Evolutionary conservation across 495 filamentous ascomycete genomes (phyloP).

Genomic region (Cercophora samala): DNA sequence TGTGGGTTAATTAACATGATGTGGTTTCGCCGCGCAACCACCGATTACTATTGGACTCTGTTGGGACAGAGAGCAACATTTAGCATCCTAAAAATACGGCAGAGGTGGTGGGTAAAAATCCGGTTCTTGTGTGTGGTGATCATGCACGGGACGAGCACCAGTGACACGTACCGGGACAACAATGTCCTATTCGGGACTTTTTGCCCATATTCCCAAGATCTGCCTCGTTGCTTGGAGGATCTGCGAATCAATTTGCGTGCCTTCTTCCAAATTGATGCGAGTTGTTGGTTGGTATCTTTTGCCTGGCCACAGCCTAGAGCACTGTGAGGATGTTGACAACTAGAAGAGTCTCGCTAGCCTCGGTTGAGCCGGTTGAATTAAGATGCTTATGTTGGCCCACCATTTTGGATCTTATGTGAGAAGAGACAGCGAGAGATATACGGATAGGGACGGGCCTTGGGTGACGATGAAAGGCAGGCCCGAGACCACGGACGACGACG

Average conservation of each 20-base stretch:
- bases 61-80: conserved; percentile 8
- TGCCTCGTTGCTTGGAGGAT: background rate
- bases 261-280: conserved; percentile 17
- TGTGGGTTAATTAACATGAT: conserved; percentile 10
- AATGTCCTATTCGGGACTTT: background rate
- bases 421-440: background rate
- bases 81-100: conserved; percentile 18
- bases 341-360: background rate
- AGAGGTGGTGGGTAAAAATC: conserved; percentile 18
- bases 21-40: conserved; percentile 7
- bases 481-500: background rate
- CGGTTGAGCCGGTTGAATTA: conserved; percentile 10
- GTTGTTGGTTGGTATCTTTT: background rate
- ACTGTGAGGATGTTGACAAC: background rate
- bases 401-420: background rate
- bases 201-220: conserved; percentile 5
- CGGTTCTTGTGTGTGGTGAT: conserved; percentile 9
- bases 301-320: background rate
- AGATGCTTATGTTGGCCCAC: background rate
- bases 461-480: background rate
- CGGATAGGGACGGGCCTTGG: background rate
- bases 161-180: background rate
- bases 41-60: background rate
- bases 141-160: conserved; percentile 8
- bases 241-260: background rate